Base-by-base conservation (phyloP, 2,329 filamentous ascomycete species). In the Cladosporium sp. region DNA sequence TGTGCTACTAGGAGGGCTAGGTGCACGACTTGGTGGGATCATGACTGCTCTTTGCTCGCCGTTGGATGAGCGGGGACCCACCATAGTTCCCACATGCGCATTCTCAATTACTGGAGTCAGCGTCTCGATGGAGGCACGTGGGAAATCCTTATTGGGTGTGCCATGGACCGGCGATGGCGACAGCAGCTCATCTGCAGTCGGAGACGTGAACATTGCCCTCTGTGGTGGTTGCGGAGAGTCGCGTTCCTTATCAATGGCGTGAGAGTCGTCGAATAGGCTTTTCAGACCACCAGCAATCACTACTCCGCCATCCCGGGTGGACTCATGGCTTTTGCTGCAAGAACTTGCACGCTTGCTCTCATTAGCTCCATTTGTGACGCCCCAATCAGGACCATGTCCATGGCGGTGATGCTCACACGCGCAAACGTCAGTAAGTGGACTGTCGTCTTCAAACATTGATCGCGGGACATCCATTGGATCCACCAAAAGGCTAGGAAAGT, bases 21-120 rank as follows among this genome's bases (percentile, higher is more conserved):
- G 64, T 23, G 66, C 64, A n/a, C 67, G 68, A 23, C 62, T 58
- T 28, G 68, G 65, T 33, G 69, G 66, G 1, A 72, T 66, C 16
- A 72, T 66, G 18, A 74, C 71, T 29, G 72, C 64, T 33, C 66
- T 67, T 28, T 71, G 73, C 64, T 72, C 72, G 33, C 70, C 71
- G 52, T 69, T 70, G 2, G 68, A 64, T 0, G 72, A 72, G 0
- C 69, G 68, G 14, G 74, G 73, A 1, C 72, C 71, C 11, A 74
- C 66, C 46, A 71, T 66, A 35, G 69, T 71, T 18, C 70, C 74
- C 12, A 72, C 53, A 37, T 73, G 72, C 6, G 74, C 75, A 35
- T 74, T 63, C 53, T 74, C 70, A 18, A 77, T 65, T 11, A 72
- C 63, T 7, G 74, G 75, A 1, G 73, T 74, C 14, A 72, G 21